These are phyloP conservation scores for Teratosphaeria nubilosa DNA, from an alignment of 2,329 filamentous ascomycete genomes.

Conservation along the genomic window DNA sequence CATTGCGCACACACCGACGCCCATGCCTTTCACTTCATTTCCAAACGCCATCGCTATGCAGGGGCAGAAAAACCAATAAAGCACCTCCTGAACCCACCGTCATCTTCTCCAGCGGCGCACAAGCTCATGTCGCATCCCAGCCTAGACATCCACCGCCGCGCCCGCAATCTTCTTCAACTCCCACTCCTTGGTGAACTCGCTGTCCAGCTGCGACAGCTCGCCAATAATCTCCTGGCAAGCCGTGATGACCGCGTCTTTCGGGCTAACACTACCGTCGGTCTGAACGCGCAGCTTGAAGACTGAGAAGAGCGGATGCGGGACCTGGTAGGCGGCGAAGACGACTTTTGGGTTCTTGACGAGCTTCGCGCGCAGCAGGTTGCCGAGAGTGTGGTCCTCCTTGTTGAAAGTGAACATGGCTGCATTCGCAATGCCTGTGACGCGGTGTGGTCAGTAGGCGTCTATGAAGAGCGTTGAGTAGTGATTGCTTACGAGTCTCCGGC, in stretches of 20 bases:
- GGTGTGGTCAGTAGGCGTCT: not conserved
- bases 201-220: slow-evolving; percentile 67
- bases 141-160: slow-evolving; percentile 9
- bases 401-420: slow-evolving; percentile 91
- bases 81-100: not conserved
- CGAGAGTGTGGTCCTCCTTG: slow-evolving; percentile 75
- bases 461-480: not conserved
- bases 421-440: slow-evolving; percentile 66
- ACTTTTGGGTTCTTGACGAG: slow-evolving; percentile 78
- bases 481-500: slow-evolving; percentile 69
- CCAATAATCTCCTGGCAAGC: slow-evolving; percentile 74
- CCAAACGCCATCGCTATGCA: slow-evolving; percentile 17
- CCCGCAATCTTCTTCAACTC: slow-evolving; percentile 72
- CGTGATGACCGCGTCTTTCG: slow-evolving; percentile 77
- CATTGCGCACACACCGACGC: not conserved
- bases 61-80: not conserved
- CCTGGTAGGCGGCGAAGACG: slow-evolving; percentile 85
- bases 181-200: slow-evolving; percentile 87
- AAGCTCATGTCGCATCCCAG: not conserved
- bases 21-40: not conserved
- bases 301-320: slow-evolving; percentile 34
- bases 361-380: slow-evolving; percentile 77
- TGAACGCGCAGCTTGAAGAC: slow-evolving; percentile 69
- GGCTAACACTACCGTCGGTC: slow-evolving; percentile 78
- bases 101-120: not conserved